A percentile compares a stretch with the other conserved stretches of the same genome.
Evolutionary conservation across 371 early-diverging fungal species (phyloP).

Genomic region (Choanephora cucurbitarum): DNA sequence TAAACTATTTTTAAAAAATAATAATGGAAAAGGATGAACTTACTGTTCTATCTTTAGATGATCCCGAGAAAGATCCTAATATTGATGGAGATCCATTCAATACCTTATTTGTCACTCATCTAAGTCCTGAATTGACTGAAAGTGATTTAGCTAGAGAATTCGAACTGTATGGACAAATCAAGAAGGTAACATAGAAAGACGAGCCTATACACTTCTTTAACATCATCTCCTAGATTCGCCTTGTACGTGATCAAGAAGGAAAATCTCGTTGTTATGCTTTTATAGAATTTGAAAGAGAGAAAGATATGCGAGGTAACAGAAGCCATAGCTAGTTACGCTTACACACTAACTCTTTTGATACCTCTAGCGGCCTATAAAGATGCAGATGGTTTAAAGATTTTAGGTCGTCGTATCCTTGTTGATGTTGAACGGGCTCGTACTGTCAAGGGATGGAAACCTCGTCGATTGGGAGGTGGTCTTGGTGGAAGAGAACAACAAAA

Average conservation of each 20-base stretch:
- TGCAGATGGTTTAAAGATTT: conserved; percentile 87
- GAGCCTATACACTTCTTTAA: background rate
- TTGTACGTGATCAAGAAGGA: conserved; percentile 67
- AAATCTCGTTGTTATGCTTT: conserved; percentile 94
- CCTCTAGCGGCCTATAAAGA: conserved; percentile 79
- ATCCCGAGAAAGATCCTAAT: conserved; percentile 69
- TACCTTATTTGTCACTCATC: conserved; percentile 87
- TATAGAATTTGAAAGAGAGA: conserved; percentile 92
- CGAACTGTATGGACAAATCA: conserved; percentile 83
- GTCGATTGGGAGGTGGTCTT: conserved; percentile 90
- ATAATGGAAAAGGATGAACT: no score
- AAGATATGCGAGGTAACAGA: conserved; percentile 77
- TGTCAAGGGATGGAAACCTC: conserved; percentile 94
- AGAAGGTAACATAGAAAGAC: conserved; percentile 55
- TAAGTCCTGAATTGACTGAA: conserved; percentile 85
- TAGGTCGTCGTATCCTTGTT: conserved; percentile 85
- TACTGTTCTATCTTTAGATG: no score
- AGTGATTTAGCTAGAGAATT: conserved; percentile 79
- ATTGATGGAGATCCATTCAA: conserved; percentile 90
- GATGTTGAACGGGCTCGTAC: conserved; percentile 98
- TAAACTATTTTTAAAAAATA: conserved; percentile 40
- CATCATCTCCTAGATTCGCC: conserved; percentile 58
- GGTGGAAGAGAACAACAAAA: conserved; percentile 77
- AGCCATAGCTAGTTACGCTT: background rate
- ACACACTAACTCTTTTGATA: background rate